Evolutionary conservation across 208 protist genomes (phyloP).

Genomic region (Novymonas esmeraldas): DNA sequence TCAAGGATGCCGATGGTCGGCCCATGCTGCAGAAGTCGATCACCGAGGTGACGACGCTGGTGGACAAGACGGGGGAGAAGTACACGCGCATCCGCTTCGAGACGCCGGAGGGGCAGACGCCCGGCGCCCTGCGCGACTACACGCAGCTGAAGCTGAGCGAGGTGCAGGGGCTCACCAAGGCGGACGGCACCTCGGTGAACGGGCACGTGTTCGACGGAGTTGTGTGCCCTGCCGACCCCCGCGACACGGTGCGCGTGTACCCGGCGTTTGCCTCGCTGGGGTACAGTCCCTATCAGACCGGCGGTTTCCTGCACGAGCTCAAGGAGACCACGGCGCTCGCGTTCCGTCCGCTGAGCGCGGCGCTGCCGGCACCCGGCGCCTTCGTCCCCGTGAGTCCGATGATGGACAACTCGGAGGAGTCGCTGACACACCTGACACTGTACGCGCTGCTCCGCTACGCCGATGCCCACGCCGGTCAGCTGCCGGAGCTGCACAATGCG

Average conservation of each 20-base stretch:
- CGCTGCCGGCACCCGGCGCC: slow-evolving; percentile 52
- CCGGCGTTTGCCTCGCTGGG: slow-evolving; percentile 75
- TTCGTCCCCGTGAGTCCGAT: slow-evolving; percentile 84
- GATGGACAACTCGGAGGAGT: slow-evolving; percentile 88
- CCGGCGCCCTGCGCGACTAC: slow-evolving; percentile 84
- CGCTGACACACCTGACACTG: slow-evolving; percentile 62
- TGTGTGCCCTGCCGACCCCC: slow-evolving; percentile 72
- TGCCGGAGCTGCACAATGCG: slow-evolving; percentile 69
- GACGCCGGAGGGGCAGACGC: slow-evolving; percentile 85
- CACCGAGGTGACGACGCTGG: slow-evolving; percentile 53
- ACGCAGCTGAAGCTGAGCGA: slow-evolving; percentile 87
- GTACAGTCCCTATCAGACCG: slow-evolving; percentile 78
- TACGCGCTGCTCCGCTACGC: slow-evolving; percentile 72
- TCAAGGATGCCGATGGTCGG: slow-evolving; percentile 85
- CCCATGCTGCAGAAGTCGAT: slow-evolving; percentile 84
- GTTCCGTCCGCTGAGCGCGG: slow-evolving; percentile 69
- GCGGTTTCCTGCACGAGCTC: slow-evolving; percentile 86
- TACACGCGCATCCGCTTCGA: slow-evolving; percentile 84
- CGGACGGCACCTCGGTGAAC: slow-evolving; percentile 74
- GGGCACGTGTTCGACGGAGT: slow-evolving; percentile 71
- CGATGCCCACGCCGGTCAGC: slow-evolving; percentile 52
- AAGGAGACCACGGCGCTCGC: slow-evolving; percentile 63
- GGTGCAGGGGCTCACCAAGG: slow-evolving; percentile 64
- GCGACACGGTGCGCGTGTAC: slow-evolving; percentile 84
- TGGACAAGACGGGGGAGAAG: slow-evolving; percentile 57